Percentiles rank a stretch among this genome's conserved stretches.
phyloP scores from a whole-genome alignment of 345 rosid genomes.

The Brassica incana region DNA sequence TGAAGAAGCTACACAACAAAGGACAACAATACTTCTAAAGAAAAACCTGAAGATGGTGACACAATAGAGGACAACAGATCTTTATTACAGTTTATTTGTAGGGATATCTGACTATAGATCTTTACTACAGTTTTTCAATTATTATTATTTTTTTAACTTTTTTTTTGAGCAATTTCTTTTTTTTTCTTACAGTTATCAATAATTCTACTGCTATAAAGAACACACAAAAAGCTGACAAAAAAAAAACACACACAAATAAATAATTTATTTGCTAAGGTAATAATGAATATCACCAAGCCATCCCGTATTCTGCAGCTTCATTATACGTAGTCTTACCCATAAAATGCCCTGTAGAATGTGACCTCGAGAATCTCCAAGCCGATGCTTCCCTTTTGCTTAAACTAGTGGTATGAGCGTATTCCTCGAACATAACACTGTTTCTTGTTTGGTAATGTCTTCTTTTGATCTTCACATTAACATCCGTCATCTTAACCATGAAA shows the following conservation, averaged over 20 bases:
- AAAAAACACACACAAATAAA: no score
- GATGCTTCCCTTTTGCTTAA: background rate
- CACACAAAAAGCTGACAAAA: background rate
- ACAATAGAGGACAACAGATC: slow-evolving; percentile 23
- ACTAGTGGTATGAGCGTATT: background rate
- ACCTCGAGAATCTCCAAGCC: background rate
- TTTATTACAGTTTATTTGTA: background rate
- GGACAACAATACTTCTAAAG: slow-evolving; percentile 4
- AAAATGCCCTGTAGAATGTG: background rate
- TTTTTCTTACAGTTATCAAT: no score
- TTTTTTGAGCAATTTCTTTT: no score
- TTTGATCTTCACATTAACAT: slow-evolving; percentile 43
- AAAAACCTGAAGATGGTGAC: slow-evolving; percentile 26
- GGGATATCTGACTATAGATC: background rate
- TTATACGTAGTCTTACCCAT: background rate
- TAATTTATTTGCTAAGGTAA: slow-evolving; percentile 14
- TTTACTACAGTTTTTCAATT: background rate
- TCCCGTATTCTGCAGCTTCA: background rate
- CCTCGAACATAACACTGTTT: background rate
- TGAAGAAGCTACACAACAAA: slow-evolving; percentile 25
- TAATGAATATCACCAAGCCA: slow-evolving; percentile 37
- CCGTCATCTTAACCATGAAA: slow-evolving; percentile 40
- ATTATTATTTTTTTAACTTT: no score
- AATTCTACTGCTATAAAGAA: background rate
- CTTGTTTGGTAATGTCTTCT: slow-evolving; percentile 39